phyloP scores from a whole-genome alignment of 2,329 filamentous ascomycete species.

The Podosphaera leucotricha region DNA sequence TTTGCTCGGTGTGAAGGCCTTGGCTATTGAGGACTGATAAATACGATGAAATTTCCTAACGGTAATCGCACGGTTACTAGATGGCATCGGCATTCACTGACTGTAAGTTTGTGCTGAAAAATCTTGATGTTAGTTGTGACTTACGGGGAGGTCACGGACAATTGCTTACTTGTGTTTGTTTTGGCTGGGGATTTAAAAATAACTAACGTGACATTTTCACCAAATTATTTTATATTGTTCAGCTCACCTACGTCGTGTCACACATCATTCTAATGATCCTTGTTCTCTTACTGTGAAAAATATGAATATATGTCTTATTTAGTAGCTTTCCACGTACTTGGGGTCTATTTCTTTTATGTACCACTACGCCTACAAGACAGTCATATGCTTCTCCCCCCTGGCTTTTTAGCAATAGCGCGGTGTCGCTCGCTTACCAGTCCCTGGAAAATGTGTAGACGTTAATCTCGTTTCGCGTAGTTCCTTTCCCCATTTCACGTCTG shows the following conservation, averaged over 20 bases:
- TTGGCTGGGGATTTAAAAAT: neutral
- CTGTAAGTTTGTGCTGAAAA: neutral
- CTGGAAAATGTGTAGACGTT: neutral
- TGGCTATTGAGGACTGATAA: slow-evolving; percentile 45
- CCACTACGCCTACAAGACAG: neutral
- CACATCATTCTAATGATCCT: slow-evolving; percentile 27
- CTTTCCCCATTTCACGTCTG: neutral
- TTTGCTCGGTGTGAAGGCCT: slow-evolving; percentile 56
- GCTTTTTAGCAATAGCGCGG: neutral
- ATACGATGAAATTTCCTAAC: neutral
- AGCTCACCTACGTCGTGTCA: slow-evolving; percentile 17
- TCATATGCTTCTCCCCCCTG: neutral
- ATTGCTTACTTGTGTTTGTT: neutral
- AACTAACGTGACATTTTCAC: neutral
- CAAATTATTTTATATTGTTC: neutral
- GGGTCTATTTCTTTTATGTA: neutral
- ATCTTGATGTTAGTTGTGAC: neutral
- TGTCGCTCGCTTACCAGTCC: neutral
- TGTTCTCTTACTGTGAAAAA: slow-evolving; percentile 16
- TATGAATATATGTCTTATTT: neutral
- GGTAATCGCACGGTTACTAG: neutral
- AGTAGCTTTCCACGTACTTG: neutral
- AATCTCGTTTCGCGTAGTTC: neutral
- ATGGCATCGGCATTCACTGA: neutral
- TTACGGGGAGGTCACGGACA: neutral